A percentile compares a stretch with the other conserved stretches of the same genome.
These are phyloP conservation scores for Vickermania spadyakhi DNA, from an alignment of 208 protist species.

Conservation along the genomic window DNA sequence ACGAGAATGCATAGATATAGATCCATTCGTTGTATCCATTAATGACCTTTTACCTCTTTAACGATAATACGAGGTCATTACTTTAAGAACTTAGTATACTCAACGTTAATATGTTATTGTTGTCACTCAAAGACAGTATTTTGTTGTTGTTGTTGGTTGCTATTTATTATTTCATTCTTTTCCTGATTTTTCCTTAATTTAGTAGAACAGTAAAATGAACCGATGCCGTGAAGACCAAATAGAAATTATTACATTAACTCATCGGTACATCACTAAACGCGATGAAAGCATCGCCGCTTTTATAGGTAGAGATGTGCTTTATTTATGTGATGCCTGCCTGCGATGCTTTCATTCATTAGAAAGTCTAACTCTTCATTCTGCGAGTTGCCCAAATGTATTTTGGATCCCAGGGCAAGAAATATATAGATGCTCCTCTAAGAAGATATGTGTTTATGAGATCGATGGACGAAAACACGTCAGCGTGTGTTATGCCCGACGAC, in stretches of 20 bases:
- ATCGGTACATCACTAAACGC: slow-evolving; percentile 18
- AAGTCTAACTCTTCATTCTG: slow-evolving; percentile 33
- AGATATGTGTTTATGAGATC: slow-evolving; percentile 42
- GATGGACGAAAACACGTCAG: slow-evolving; percentile 52
- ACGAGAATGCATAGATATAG: slow-evolving; percentile 3
- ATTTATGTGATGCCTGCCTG: slow-evolving; percentile 51
- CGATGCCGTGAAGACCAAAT: slow-evolving; percentile 8
- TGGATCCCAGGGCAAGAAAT: slow-evolving; percentile 66
- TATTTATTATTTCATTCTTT: slow-evolving; percentile 4
- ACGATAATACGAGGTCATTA: too few relatives aligned
- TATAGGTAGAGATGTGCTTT: slow-evolving; percentile 15
- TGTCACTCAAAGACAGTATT: too few relatives aligned
- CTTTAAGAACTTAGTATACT: too few relatives aligned
- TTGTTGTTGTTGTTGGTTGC: too few relatives aligned
- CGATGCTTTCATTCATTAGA: slow-evolving; percentile 25
- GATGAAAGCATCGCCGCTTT: slow-evolving; percentile 11
- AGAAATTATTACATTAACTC: slow-evolving; percentile 20
- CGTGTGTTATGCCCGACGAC: slow-evolving; percentile 27
- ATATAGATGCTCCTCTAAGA: slow-evolving; percentile 22
- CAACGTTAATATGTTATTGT: too few relatives aligned
- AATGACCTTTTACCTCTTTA: too few relatives aligned
- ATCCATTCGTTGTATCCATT: too few relatives aligned
- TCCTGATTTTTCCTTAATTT: slow-evolving; percentile 10
- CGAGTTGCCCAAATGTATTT: slow-evolving; percentile 33
- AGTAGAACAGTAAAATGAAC: slow-evolving; percentile 10